Evolutionary conservation across 2,329 filamentous ascomycete genomes (phyloP), one percentile per base, ranked within the genome.

Genomic region (Beauveria pseudobassiana): DNA sequence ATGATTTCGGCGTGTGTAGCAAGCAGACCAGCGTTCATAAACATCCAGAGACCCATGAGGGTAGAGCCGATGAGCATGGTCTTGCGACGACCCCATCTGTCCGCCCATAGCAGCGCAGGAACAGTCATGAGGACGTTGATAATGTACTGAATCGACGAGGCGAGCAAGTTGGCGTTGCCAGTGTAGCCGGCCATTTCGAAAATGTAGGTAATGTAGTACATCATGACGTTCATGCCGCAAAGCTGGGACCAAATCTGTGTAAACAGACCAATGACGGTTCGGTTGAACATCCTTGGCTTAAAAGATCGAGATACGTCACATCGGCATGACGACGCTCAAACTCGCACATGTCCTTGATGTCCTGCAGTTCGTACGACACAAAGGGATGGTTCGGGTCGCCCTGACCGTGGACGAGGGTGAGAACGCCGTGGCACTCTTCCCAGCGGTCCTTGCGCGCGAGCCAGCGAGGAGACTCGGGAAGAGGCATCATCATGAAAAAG

Each of bases 121-220:
- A 93, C 72, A 0, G 90, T 93, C 86, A 91, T 90, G 58, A 87
- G 63, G 1, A 93, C 89, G 72, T 93, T 93, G 77, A 93, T 90
- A 67, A 92, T 80, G 64, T 85, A 85, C 66, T 82, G 79, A 20
- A 85, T 81, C 5, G 79, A 81, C 0, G 82, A 82, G 1, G 81
- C 82, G 52, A 83, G 75, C 10, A 85, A 72, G 43, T 80, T 81
- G 64, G 80, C 73, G 62, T 84, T 81, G 10, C 74, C 73, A 12
- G 55, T 62, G 59, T 76, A 76, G 0, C 74, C 74, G 0, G 74
- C 74, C 74, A 76, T 76, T 26, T 68, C 68, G 61, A 76, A 76
- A 7, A 76, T 71, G 38, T 73, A 75, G 4, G 70, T 69, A 65
- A 88, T 87, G 68, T 89, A 88, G 74, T 86, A 87, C 84, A 87